Conservation (phyloP, 345 rosid genomes). For the Eucalyptus erythrocorys region DNA sequence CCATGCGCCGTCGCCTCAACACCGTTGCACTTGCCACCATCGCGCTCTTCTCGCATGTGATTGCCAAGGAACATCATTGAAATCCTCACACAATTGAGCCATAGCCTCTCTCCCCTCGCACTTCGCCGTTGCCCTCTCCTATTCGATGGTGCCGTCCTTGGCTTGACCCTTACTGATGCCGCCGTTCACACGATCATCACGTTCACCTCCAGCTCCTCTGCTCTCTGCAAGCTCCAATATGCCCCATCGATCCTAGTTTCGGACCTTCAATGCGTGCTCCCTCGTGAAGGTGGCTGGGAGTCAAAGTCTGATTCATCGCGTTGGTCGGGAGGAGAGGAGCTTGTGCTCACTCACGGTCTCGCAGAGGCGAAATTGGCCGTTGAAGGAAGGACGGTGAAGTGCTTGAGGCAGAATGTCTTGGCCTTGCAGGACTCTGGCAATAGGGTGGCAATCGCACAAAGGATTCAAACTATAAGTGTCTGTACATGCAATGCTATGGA, state of each 20-base stretch:
- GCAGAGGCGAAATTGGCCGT: conserved; percentile 29
- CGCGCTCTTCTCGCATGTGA: too few species aligned
- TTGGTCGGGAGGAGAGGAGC: conserved; percentile 8
- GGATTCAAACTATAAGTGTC: conserved; percentile 43
- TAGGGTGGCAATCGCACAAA: conserved; percentile 56
- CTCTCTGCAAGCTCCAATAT: conserved; percentile 36
- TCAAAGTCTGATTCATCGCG: background rate
- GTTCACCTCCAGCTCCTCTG: conserved; percentile 31
- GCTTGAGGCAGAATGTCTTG: too few species aligned
- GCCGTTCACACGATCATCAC: conserved; percentile 48
- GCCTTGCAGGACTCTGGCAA: conserved; percentile 60
- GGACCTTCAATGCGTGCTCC: conserved; percentile 55
- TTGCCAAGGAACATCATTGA: too few species aligned
- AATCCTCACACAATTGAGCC: too few species aligned
- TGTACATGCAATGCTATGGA: background rate
- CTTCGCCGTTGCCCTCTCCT: too few species aligned
- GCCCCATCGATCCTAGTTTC: conserved; percentile 41
- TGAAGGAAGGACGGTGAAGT: conserved; percentile 21
- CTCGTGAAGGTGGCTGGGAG: background rate
- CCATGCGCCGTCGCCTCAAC: too few species aligned
- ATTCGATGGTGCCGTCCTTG: conserved; percentile 87
- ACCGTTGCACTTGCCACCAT: too few species aligned
- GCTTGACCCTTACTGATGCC: conserved; percentile 50
- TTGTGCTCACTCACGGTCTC: conserved; percentile 57
- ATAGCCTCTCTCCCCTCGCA: conserved; percentile 25